Base-by-base conservation (phyloP, 331 rosid genomes). In the Rhamnella rubrinervis region DNA sequence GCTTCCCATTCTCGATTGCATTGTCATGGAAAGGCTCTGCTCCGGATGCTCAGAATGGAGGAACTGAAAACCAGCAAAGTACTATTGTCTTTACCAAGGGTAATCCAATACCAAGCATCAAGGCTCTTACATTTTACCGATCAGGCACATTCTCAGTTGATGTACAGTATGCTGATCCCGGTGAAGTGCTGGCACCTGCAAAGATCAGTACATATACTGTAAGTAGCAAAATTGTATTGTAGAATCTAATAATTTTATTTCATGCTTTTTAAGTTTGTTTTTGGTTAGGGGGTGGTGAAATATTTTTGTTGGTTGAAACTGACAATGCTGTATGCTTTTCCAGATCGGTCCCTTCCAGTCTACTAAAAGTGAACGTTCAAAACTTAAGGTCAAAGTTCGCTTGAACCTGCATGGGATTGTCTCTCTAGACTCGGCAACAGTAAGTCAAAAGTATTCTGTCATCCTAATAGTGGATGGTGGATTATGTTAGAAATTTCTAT, bases 321-420 rank as follows among this genome's bases (percentile, higher is more conserved):
- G 58, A 16, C 39, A 17, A 56, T 68, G 44, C 26, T 26, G 21
- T 31, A 23, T 67, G 23, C 61, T 5, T 70, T 4, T 79, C 84
- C 87, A 95, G 98, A 86, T 95, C 74, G 98, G 97, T 65, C 97
- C 97, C 37, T 91, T 95, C 51, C 88, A 88, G 66, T 59, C 87
- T 37, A 61, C 89, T 6, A 86, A 83, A 70, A 60, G 73, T 65
- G 97, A 92, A 39, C 83, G 86, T 52, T 86, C 86, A 28, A 95
- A 91, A 66, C 23, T 91, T 26, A 95, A 87, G 85, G 93, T 91
- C 63, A 95, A 76, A 81, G 96, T 71, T 63, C 87, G 93, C 51
- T 74, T 95, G 78, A 95, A 84, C 73, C 20, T 87, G 71, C 96
- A 95, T 75, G 98, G 98, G 72, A 80, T 95, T 65, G 88, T 87